Evolutionary conservation across 768 basidiomycete genomes (phyloP).

Genomic region (Hydnomerulius pinastri): DNA sequence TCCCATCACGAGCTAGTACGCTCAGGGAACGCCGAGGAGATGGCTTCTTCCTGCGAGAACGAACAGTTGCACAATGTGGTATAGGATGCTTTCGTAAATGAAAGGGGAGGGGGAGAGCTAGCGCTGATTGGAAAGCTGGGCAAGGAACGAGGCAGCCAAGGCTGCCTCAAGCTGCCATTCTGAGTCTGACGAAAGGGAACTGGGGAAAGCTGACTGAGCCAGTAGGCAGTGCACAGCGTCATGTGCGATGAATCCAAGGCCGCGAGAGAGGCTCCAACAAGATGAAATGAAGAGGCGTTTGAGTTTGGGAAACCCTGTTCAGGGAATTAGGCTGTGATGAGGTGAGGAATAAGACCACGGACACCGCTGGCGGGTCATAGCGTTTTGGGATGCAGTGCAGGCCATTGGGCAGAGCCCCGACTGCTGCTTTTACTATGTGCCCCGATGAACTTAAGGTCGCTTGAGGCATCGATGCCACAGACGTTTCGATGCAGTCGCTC

Average conservation of each 20-base stretch:
- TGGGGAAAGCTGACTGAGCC: not conserved
- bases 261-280: too few species aligned
- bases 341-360: not conserved
- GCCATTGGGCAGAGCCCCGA: not conserved
- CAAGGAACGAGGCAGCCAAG: too few species aligned
- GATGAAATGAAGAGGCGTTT: too few species aligned
- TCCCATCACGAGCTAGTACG: not conserved
- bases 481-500: too few species aligned
- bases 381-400: not conserved
- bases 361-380: not conserved
- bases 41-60: not conserved
- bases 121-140: too few species aligned
- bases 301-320: not conserved
- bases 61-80: not conserved
- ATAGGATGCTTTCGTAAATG: too few species aligned
- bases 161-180: too few species aligned
- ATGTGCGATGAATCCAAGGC: too few species aligned
- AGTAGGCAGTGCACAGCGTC: too few species aligned
- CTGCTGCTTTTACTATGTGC: not conserved
- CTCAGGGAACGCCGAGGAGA: not conserved
- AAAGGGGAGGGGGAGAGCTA: too few species aligned
- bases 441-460: too few species aligned
- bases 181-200: not conserved
- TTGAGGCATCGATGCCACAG: too few species aligned
- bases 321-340: not conserved